These are phyloP conservation scores for Tephrocybe sp. DNA, from an alignment of 768 basidiomycete genomes.

Conservation along the genomic window DNA sequence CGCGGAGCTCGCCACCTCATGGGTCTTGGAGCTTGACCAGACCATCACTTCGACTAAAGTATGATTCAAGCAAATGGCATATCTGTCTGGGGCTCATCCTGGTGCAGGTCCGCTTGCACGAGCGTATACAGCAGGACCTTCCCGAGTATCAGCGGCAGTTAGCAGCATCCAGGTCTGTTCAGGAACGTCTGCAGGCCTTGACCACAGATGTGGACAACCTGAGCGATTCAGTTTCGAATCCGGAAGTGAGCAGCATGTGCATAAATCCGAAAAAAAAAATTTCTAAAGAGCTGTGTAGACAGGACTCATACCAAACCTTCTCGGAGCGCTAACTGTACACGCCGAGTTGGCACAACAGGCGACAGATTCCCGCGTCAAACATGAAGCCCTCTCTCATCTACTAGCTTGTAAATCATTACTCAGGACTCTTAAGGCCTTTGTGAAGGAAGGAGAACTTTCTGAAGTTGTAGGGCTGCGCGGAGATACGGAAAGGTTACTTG, in stretches of 20 bases:
- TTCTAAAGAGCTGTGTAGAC: conserved; percentile 41
- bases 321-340: conserved; percentile 59
- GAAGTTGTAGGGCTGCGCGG: conserved; percentile 54
- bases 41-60: conserved; percentile 76
- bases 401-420: conserved; percentile 50
- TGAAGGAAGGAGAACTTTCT: conserved; percentile 59
- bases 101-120: conserved; percentile 64
- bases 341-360: conserved; percentile 63
- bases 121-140: conserved; percentile 66
- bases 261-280: neutral
- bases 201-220: conserved; percentile 53
- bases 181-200: conserved; percentile 55
- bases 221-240: conserved; percentile 48
- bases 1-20: conserved; percentile 61
- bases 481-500: conserved; percentile 44
- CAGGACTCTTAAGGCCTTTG: conserved; percentile 41
- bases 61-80: conserved; percentile 12
- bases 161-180: conserved; percentile 61
- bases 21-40: conserved; percentile 72
- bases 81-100: neutral
- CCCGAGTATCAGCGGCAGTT: conserved; percentile 66
- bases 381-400: conserved; percentile 56
- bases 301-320: conserved; percentile 64
- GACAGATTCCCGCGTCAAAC: conserved; percentile 50
- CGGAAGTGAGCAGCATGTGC: conserved; percentile 59